Base-by-base conservation (phyloP, 768 basidiomycete species). In the Coprinellus micaceus region DNA sequence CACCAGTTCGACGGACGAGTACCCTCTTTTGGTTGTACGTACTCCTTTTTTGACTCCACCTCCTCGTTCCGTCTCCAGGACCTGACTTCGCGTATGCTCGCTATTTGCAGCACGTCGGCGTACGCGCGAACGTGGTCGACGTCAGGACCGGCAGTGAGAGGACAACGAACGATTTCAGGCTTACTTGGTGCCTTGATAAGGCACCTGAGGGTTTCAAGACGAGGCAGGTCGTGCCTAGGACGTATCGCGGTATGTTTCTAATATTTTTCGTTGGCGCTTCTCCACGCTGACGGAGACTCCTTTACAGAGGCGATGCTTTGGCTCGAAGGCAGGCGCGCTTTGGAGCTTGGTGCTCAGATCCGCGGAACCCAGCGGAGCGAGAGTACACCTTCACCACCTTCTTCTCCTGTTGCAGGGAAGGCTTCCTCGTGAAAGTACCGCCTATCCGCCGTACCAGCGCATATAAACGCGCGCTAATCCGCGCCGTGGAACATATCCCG, bases 261-360 rank as follows among this genome's bases (percentile, higher is more conserved):
- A 37, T 28, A 25, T 47, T 19, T 28, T 3, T 28, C 11, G 5
- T 12, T 12, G 4, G n/a, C n/a, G n/a, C n/a, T n/a, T n/a, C n/a
- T n/a, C n/a, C n/a, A n/a, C n/a, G n/a, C n/a, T n/a, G n/a, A n/a
- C n/a, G n/a, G n/a, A n/a, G n/a, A n/a, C 2, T 49, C 30, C 40
- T 65, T 59, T 56, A 33, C 70, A 85, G 92, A 93, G 67, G 85
- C 88, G 5, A 94, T 94, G 90, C 69, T 84, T 24, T 94, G 89
- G 85, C 71, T 94, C 22, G 91, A 93, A 67, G 90, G 86, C 0
- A 82, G 80, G 57, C 76, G 91, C 4, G 84, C 89, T 2, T 72
- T 91, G 6, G 84, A 86, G 64, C 70, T 89, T 43, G 88, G 88
- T 3, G 78, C 79, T 29, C 82, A 85, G 63, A 89, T 92, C 29